Evolutionary conservation across 2,329 filamentous ascomycete genomes (phyloP), one percentile per base, ranked within the genome.

Genomic region (Epichloe sibirici): DNA sequence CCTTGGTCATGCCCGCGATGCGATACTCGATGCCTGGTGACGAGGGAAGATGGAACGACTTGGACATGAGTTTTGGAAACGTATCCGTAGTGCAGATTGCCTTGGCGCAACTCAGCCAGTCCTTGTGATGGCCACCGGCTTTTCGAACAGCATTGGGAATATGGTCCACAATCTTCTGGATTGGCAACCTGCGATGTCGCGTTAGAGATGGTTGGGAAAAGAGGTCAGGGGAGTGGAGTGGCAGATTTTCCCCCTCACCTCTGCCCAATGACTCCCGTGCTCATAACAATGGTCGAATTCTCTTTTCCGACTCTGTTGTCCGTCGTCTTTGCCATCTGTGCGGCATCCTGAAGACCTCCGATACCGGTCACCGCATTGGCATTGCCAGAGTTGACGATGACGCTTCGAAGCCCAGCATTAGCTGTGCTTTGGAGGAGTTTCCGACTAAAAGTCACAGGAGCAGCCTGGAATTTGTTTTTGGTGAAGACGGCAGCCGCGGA

Each of bases 61-160:
- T 82, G 21, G 90, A 96, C 61, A 91, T 76, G 57, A 98, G 83
- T 72, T 98, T 98, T 54, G 93, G 93, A 69, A 98, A 98, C 3
- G 93, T 97, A 70, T 98, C 93, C 15, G 93, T 98, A 12, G 93
- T 98, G 76, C 91, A 96, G 65, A 98, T 97, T 42, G 93, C 91
- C 62, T 83, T 84, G 53, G 93, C 93, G 44, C 88, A 85, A 51
- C 77, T 76, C 46, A 98, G 74, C 93, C 91, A 98, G 70, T 93
- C 81, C 55, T 86, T 79, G 70, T 97, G 90, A 7, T 84, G 80
- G 45, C 77, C 76, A 49, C 86, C 86, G 25, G 95, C 78, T 54
- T 79, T 80, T 55, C 77, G 72, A 64, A 88, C 81, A 5, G 88
- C 90, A 8, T 79, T 76, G 3, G 91, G 89, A 52, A 98, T 88